Conservation (phyloP, 208 protist genomes). For the Trypanosoma avium region DNA sequence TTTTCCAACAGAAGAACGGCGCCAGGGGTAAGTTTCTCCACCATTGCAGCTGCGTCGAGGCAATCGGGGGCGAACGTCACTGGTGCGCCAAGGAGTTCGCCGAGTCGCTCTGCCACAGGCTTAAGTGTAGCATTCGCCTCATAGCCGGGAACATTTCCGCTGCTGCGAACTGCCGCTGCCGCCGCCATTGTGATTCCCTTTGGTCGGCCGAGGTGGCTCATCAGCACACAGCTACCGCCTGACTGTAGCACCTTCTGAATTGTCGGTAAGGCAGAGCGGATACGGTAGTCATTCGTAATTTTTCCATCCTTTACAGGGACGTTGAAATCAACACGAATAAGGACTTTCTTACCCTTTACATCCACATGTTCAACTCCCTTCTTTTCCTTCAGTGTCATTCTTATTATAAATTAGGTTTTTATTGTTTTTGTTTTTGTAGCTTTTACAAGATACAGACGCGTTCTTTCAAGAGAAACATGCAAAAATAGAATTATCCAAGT, state of each 20-base stretch:
- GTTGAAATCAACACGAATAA: conserved; percentile 98
- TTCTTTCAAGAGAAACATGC: too few species aligned
- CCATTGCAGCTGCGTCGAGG: conserved; percentile 56
- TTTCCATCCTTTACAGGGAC: conserved; percentile 92
- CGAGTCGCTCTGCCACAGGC: conserved; percentile 77
- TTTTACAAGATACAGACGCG: conserved; percentile 1
- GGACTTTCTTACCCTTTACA: conserved; percentile 93
- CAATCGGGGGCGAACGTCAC: conserved; percentile 84
- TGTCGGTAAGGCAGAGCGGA: conserved; percentile 94
- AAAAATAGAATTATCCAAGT: too few species aligned
- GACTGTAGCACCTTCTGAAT: conserved; percentile 94
- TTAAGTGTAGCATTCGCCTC: conserved; percentile 66
- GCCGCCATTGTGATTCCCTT: conserved; percentile 70
- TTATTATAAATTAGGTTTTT: conserved; percentile 5
- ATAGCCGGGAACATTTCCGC: conserved; percentile 25
- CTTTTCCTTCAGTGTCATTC: conserved; percentile 65
- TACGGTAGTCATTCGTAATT: conserved; percentile 95
- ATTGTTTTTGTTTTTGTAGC: background rate
- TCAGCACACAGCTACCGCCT: conserved; percentile 88
- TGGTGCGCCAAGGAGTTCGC: conserved; percentile 47
- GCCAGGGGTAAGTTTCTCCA: conserved; percentile 59
- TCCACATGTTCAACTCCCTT: conserved; percentile 72
- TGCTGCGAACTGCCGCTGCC: conserved; percentile 28
- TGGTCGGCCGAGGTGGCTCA: conserved; percentile 97
- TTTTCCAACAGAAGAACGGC: conserved; percentile 99